Percentiles rank a stretch among this genome's conserved stretches.
These are phyloP conservation scores for Trichomonas gallinae DNA, from an alignment of 208 protist genomes.

Conservation along the genomic window DNA sequence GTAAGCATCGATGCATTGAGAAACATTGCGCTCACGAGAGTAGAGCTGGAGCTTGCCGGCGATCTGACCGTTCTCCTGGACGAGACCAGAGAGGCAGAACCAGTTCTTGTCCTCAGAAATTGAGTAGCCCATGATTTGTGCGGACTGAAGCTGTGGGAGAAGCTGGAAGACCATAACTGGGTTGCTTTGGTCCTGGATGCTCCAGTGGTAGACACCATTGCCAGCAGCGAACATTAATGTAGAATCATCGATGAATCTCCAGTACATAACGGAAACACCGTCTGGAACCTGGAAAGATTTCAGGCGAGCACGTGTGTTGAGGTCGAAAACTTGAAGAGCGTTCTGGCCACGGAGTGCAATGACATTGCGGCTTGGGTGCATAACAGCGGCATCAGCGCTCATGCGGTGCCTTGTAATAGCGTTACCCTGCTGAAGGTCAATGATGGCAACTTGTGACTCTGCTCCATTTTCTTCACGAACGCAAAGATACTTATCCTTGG, in stretches of 20 bases:
- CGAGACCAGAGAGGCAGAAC: neutral
- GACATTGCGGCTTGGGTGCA: neutral
- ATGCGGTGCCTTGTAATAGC: neutral
- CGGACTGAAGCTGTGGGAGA: neutral
- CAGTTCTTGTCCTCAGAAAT: neutral
- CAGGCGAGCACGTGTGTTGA: neutral
- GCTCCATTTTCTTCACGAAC: neutral
- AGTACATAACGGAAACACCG: neutral
- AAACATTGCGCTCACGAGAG: neutral
- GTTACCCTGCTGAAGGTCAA: neutral
- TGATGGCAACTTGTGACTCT: neutral
- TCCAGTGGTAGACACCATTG: neutral
- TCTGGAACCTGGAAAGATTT: neutral
- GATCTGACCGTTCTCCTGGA: neutral
- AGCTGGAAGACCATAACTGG: neutral
- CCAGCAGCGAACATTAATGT: neutral
- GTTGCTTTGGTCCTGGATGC: neutral
- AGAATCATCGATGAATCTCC: neutral
- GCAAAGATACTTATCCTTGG: conserved; percentile 5
- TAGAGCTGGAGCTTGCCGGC: neutral
- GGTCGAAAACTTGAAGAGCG: neutral
- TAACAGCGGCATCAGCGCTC: neutral
- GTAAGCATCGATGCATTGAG: neutral
- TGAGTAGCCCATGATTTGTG: neutral
- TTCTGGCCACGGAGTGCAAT: neutral